Evolutionary conservation across 371 early-diverging fungal species (phyloP).

Genomic region (Circinella umbellata): DNA sequence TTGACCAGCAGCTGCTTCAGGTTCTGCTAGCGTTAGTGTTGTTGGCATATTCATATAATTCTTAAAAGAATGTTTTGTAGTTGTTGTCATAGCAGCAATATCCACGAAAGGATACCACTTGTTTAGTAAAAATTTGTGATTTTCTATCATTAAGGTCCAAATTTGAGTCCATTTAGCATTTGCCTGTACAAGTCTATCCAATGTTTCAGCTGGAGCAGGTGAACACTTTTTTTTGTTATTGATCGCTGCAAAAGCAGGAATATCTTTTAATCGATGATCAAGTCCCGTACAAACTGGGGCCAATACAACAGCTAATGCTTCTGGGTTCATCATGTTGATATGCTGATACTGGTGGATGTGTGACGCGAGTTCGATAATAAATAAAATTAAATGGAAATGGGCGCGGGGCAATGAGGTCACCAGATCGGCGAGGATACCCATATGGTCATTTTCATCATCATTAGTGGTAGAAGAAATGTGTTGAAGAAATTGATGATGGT

Average conservation of each 20-base stretch:
- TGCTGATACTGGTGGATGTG: slow-evolving; percentile 33
- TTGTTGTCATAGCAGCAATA: not conserved
- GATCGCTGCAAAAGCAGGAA: slow-evolving; percentile 17
- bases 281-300: slow-evolving; percentile 43
- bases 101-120: not conserved
- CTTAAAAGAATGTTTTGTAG: not conserved
- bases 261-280: slow-evolving; percentile 35
- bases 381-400: slow-evolving; percentile 39
- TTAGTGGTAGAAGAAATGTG: not conserved
- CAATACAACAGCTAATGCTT: slow-evolving; percentile 40
- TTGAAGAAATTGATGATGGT: slow-evolving; percentile 37
- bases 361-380: slow-evolving; percentile 34
- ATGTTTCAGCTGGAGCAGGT: not conserved
- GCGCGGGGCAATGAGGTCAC: slow-evolving; percentile 35
- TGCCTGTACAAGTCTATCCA: slow-evolving; percentile 20
- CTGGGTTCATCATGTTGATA: slow-evolving; percentile 39
- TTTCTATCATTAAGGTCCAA: slow-evolving; percentile 30
- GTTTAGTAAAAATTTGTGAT: slow-evolving; percentile 15
- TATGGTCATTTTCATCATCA: not conserved
- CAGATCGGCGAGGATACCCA: slow-evolving; percentile 14
- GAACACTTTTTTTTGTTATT: not conserved
- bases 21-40: not conserved
- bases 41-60: not conserved
- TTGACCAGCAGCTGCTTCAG: not conserved
- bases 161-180: slow-evolving; percentile 24